Base-by-base conservation (phyloP, 2,329 filamentous ascomycete species). In the Ophiostoma ips region DNA sequence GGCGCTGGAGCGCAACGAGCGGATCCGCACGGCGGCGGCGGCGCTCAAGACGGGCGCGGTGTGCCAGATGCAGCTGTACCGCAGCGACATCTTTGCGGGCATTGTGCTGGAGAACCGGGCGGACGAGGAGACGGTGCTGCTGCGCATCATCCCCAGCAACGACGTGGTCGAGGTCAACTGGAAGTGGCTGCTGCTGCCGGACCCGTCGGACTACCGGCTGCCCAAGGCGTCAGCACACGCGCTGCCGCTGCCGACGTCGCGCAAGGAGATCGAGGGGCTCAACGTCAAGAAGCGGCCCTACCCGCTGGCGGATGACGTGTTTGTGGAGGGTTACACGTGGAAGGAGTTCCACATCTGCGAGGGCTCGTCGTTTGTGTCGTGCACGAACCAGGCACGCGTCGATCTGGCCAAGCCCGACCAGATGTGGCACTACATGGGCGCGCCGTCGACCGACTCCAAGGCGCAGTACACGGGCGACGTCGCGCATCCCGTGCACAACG, bases 21-120 rank as follows among this genome's bases (percentile, higher is more conserved):
- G 80, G 54, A 76, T 92, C 50, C 73, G 75, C 48, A 73, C 79
- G 51, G 82, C 81, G 40, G 87, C 87, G 2, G 74, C 73, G 49
- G 73, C 74, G 1, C 70, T 95, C 52, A 77, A 81, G 59, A 69
- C 73, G 53, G 84, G 86, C 52, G 83, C 92, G 50, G 76, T 90
- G 31, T 84, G 92, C 56, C 92, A 98, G 63, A 77, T 92, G 61
- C 92, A 98, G 64, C 83, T 84, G 62, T 71, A 83, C 66, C 77
- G 81, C 62, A 81, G 85, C 35, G 87, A 96, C 51, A 92, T 96
- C 38, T 94, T 94, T 65, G 92, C 88, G 35, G 92, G 88, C 48
- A 72, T 87, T 49, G 82, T 98, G 45, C 73, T 92, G 21, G 86
- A 95, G 66, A 96, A 95, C 57, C 73, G 85, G 52, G 68, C 68